Evolutionary conservation across 208 protist species (phyloP).

Genomic region (Crithidia brevicula): DNA sequence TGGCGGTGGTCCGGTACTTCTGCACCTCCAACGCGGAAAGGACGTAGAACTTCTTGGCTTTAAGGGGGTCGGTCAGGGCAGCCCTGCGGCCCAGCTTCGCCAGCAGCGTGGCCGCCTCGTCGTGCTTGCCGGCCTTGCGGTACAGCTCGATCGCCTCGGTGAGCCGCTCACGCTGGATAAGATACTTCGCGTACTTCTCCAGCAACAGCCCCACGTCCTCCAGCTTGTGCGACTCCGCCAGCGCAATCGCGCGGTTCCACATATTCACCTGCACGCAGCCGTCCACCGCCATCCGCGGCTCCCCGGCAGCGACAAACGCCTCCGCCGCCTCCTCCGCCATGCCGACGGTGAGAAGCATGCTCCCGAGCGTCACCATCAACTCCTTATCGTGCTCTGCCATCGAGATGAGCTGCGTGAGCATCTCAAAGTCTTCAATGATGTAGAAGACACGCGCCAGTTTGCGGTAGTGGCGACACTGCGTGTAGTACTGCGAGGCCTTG

Average conservation of each 20-base stretch:
- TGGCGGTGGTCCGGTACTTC: constrained; percentile 74
- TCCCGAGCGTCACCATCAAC: constrained; percentile 86
- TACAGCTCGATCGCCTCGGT: constrained; percentile 96
- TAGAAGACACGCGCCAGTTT: constrained; percentile 93
- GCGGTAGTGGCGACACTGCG: constrained; percentile 89
- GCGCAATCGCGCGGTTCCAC: constrained; percentile 90
- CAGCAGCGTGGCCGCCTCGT: constrained; percentile 94
- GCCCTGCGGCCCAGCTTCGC: constrained; percentile 81
- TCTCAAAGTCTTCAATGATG: constrained; percentile 93
- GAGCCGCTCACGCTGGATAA: constrained; percentile 89
- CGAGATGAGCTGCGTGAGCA: constrained; percentile 87
- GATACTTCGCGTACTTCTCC: constrained; percentile 87
- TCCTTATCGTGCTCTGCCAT: constrained; percentile 91
- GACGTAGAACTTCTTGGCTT: constrained; percentile 97
- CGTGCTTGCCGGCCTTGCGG: constrained; percentile 94
- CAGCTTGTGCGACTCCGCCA: constrained; percentile 88
- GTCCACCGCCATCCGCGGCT: constrained; percentile 92
- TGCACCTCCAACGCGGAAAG: constrained; percentile 96
- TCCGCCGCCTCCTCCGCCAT: constrained; percentile 86
- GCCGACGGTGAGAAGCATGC: constrained; percentile 93
- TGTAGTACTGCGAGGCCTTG: constrained; percentile 96
- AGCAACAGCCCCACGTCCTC: constrained; percentile 91
- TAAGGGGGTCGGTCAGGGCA: constrained; percentile 76
- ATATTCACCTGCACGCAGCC: constrained; percentile 95
- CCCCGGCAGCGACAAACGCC: constrained; percentile 90